Evolutionary conservation across 257 asterid species (phyloP), one percentile per base, ranked within the genome.

Genomic region (Nicotiana knightiana): DNA sequence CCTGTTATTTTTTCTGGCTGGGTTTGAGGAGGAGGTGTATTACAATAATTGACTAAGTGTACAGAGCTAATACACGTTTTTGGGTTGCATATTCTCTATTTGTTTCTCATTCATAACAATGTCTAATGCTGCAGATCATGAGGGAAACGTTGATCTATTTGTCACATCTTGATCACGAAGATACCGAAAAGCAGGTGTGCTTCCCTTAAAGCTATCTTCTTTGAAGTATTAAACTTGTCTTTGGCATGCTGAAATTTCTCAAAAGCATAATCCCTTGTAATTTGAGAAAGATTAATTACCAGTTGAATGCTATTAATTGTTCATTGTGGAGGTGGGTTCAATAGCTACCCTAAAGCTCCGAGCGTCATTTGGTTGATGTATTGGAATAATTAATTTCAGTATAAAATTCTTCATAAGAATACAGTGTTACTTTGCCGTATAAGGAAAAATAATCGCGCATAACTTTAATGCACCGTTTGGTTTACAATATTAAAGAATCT

Each of bases 131-230:
- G 87, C 97, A 96, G 99, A 91, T 94, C 86, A 96, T 96, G 99
- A 90, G 98, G 91, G 99, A 96, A 86, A 96, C 99, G 33, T 85
- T 96, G 89, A 92, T 96, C 88, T 96, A 96, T 84, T 88, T 96
- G 88, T 92, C 99, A 58, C 98, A 96, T 91, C 98, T 96, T 86
- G 99, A 96, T 84, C 99, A 96, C 1, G 98, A 94, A 26, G 99
- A 96, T 86, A 96, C 99, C 9, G 99, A 96, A 88, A 94, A 90
- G 80, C 98, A 93, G 98, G 99, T 96, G 67, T 75, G 9, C 48
- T 35, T 55, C 66, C 81, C 55, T 75, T 39, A 80, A 48, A 51
- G 48, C 63, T 39, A 51, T 28, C 28, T 7, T 7, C 37, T 75
- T 51, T 51, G 64, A 75, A 75, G 64, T 12, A 8, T 43, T 43